A percentile compares a stretch with the other conserved stretches of the same genome.
These are phyloP conservation scores for Microthyrium microscopicum DNA, from an alignment of 2,329 filamentous ascomycete species.

Conservation along the genomic window DNA sequence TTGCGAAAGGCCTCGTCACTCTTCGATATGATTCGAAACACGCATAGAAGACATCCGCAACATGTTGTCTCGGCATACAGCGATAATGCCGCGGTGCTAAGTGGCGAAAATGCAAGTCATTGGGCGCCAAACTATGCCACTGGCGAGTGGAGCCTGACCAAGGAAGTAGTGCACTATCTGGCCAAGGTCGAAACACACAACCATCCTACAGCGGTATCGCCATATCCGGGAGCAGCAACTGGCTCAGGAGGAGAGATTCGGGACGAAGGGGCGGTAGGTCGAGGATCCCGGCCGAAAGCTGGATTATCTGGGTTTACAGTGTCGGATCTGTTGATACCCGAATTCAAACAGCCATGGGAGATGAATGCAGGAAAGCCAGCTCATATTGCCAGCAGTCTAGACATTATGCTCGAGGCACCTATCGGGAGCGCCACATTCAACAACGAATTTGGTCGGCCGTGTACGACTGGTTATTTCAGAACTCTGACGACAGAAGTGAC, in stretches of 20 bases:
- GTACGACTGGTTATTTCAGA: constrained; percentile 76
- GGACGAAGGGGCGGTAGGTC: constrained; percentile 85
- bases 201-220: constrained; percentile 89
- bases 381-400: constrained; percentile 83
- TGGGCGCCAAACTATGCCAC: constrained; percentile 83
- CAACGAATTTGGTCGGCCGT: constrained; percentile 91
- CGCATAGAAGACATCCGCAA: constrained; percentile 59
- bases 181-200: constrained; percentile 98
- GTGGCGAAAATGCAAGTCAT: constrained; percentile 53
- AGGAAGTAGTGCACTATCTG: constrained; percentile 73
- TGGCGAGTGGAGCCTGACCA: constrained; percentile 73
- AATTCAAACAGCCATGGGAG: constrained; percentile 73
- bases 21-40: constrained; percentile 94
- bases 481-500: constrained; percentile 62
- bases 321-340: constrained; percentile 82
- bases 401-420: constrained; percentile 95
- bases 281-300: constrained; percentile 84
- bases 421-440: constrained; percentile 93
- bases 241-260: constrained; percentile 91
- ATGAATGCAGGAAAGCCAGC: constrained; percentile 73
- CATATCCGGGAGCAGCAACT: constrained; percentile 83
- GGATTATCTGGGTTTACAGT: constrained; percentile 89
- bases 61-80: constrained; percentile 92
- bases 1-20: constrained; percentile 61
- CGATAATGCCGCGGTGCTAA: constrained; percentile 88